Evolutionary conservation across 73 alveolate species (phyloP), one percentile per base, ranked within the genome.

Genomic region (Blepharisma stoltei): DNA sequence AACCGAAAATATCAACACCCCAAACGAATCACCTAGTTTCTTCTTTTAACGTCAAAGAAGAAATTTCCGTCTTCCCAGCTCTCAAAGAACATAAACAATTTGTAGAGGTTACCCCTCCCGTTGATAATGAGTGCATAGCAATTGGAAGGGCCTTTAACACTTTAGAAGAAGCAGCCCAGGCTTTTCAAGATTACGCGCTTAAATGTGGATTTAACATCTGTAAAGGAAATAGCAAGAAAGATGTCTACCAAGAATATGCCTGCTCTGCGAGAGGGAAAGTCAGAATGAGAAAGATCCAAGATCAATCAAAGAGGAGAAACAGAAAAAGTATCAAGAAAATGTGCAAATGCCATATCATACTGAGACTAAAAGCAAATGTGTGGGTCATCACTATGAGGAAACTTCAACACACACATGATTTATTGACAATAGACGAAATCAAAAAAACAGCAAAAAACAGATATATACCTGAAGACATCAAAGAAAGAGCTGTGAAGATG

Each of bases 261-360:
- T 60, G 73, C 73, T 60, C 73, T 1, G 73, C 73, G 23, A 14
- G 73, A 60, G 73, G 73, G 73, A 60, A 60, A 38, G 73, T 60
- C 46, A 14, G 73, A 25, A 60, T 60, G 73, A 14, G 73, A 25
- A 60, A 60, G 23, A 25, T 60, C 14, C 73, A 0, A 20, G 73
- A 60, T 47, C 48, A 60, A 38, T 60, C 73, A 60, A 60, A 25
- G 23, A n/a, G 23, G 45, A 60, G 73, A 25, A 60, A 60, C 5
- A 14, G 73, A 60, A 60, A 60, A 60, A 60, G 73, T 60, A 60
- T 60, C 18, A 60, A 60, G 45, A 60, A 60, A 25, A 60, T 60
- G 73, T 60, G 73, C 46, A 60, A 60, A 5, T 60, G 73, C 23
- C 73, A 60, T 25, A 25, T 60, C 11, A 60, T 60, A 8, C 46